Evolutionary conservation across 108 stramenopile species (phyloP).

Genomic region (Pseudonitzschia multiseries): DNA sequence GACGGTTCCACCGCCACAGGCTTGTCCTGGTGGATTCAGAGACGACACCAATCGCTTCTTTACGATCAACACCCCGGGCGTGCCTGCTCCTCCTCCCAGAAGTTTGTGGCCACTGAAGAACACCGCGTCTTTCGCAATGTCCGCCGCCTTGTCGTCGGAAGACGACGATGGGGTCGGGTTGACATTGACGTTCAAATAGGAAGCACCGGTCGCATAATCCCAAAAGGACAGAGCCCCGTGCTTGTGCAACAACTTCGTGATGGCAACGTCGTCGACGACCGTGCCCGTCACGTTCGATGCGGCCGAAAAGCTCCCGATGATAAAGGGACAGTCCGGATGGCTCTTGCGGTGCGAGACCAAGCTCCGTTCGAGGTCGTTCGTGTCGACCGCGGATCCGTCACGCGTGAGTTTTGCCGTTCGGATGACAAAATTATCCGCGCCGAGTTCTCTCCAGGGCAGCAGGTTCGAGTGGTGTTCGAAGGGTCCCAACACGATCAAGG

Average conservation of each 20-base stretch:
- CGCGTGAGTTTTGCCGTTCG: conserved; percentile 43
- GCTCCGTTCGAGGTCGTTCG: conserved; percentile 66
- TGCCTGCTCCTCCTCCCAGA: conserved; percentile 69
- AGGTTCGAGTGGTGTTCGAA: conserved; percentile 98
- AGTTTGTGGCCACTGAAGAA: conserved; percentile 85
- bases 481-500: conserved; percentile 90
- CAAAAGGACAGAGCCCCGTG: conserved; percentile 90
- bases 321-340: conserved; percentile 34
- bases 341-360: conserved; percentile 47
- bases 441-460: conserved; percentile 95
- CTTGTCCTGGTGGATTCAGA: conserved; percentile 61
- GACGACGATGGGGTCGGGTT: conserved; percentile 66
- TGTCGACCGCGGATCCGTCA: conserved; percentile 55
- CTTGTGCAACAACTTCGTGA: conserved; percentile 77
- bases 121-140: conserved; percentile 79
- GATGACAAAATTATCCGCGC: conserved; percentile 65
- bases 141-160: conserved; percentile 54
- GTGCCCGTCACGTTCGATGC: conserved; percentile 94
- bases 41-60: conserved; percentile 83
- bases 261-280: conserved; percentile 76
- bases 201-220: conserved; percentile 97
- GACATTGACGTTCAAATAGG: conserved; percentile 90
- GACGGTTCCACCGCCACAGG: conserved; percentile 94
- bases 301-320: conserved; percentile 90
- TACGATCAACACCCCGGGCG: conserved; percentile 89